These are phyloP conservation scores for Eucalyptus sp. DNA, from an alignment of 345 rosid genomes.

Conservation along the genomic window DNA sequence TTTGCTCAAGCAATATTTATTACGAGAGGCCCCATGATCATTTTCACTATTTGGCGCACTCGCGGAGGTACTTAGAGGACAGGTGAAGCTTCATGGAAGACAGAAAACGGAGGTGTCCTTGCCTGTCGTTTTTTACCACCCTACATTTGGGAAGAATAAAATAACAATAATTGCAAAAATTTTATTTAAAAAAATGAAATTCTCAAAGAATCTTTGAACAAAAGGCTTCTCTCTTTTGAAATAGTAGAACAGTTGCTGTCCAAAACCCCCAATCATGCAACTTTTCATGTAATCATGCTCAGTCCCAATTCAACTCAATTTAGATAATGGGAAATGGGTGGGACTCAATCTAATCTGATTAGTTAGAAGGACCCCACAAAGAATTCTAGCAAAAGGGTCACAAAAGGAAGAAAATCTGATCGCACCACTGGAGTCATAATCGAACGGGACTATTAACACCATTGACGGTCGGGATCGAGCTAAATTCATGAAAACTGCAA, in stretches of 20 bases:
- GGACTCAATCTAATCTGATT: not conserved
- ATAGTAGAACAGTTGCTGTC: not conserved
- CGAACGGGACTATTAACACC: not conserved
- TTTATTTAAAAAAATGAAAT: not conserved
- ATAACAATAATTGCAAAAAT: not conserved
- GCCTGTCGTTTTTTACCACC: not conserved
- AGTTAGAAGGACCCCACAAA: not conserved
- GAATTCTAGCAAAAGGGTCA: not conserved
- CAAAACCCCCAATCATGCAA: not conserved
- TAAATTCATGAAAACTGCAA: not conserved
- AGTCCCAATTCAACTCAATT: not conserved
- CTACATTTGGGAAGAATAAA: not conserved
- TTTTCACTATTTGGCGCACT: not conserved
- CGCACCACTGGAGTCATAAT: not conserved
- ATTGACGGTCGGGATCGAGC: rapidly evolving
- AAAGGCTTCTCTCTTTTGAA: not conserved
- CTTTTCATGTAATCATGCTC: not conserved
- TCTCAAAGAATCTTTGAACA: not conserved
- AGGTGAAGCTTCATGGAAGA: not conserved
- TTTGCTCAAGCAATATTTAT: not conserved
- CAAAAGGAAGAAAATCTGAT: not conserved
- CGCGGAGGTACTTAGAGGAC: not conserved
- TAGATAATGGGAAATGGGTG: not conserved
- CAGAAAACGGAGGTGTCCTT: not conserved
- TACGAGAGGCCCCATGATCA: not conserved